Percentiles rank a stretch among this genome's conserved stretches.
Conservation (phyloP, 2,329 filamentous ascomycete species). For the Clonostachys chloroleuca region DNA sequence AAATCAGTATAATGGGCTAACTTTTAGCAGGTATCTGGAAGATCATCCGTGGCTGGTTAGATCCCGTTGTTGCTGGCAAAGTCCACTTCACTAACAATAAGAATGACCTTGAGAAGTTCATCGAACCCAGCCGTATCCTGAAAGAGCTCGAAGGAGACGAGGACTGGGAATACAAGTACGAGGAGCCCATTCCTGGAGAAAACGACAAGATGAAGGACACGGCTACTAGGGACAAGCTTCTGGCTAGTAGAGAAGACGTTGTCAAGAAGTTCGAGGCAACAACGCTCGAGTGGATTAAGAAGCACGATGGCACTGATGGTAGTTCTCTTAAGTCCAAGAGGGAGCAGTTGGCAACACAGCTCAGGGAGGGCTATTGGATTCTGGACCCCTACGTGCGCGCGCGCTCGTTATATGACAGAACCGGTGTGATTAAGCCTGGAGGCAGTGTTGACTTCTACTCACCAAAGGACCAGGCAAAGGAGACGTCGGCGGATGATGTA, state of each 20-base stretch:
- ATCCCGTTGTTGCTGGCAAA: constrained; percentile 92
- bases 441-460: constrained; percentile 70
- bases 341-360: constrained; percentile 52
- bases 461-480: constrained; percentile 7
- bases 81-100: constrained; percentile 86
- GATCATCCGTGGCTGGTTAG: constrained; percentile 92
- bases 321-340: constrained; percentile 51
- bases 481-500: constrained; percentile 38
- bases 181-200: constrained; percentile 72
- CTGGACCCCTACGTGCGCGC: constrained; percentile 85
- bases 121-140: constrained; percentile 65
- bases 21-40: constrained; percentile 74
- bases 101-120: constrained; percentile 73
- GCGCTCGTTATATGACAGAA: constrained; percentile 78
- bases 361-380: constrained; percentile 80
- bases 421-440: constrained; percentile 62
- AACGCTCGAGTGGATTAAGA: constrained; percentile 70
- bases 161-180: constrained; percentile 77
- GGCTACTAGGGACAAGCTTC: constrained; percentile 56
- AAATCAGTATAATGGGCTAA: constrained; percentile 2
- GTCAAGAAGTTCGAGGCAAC: constrained; percentile 69
- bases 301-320: constrained; percentile 32
- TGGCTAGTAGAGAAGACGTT: constrained; percentile 59
- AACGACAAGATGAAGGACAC: constrained; percentile 70
- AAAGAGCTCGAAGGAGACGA: constrained; percentile 85